phyloP scores from a whole-genome alignment of 1,284 basidiomycete genomes.

The Athelia sp. region DNA sequence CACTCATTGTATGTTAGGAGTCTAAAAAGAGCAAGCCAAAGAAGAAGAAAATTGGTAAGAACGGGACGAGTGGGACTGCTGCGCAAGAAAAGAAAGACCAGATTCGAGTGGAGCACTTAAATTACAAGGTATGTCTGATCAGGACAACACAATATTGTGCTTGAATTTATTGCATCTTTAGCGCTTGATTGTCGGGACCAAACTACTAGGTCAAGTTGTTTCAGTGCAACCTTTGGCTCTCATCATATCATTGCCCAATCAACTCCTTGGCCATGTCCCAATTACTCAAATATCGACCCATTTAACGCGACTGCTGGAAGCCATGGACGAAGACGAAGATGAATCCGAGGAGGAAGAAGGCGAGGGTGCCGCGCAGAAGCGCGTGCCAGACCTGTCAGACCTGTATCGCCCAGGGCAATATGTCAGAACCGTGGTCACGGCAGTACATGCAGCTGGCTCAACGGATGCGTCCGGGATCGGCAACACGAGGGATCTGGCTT shows the following conservation, averaged over 20 bases:
- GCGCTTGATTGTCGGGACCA: slow-evolving; percentile 84
- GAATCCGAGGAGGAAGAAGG: slow-evolving; percentile 39
- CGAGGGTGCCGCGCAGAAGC: slow-evolving; percentile 28
- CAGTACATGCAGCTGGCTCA: slow-evolving; percentile 58
- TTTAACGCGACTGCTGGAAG: slow-evolving; percentile 70
- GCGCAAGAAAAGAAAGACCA: slow-evolving; percentile 37
- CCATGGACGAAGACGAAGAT: slow-evolving; percentile 47
- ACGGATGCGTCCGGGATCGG: slow-evolving; percentile 51
- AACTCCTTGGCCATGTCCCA: slow-evolving; percentile 92
- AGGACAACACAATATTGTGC: neutral
- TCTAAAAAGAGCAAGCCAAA: slow-evolving; percentile 38
- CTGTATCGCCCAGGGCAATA: slow-evolving; percentile 87
- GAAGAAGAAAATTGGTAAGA: slow-evolving; percentile 44
- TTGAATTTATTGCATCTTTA: slow-evolving; percentile 25
- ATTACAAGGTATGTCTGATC: slow-evolving; percentile 73
- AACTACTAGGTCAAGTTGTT: slow-evolving; percentile 82
- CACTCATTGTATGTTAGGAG: slow-evolving; percentile 21
- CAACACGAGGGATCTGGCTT: slow-evolving; percentile 59
- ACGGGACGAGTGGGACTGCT: slow-evolving; percentile 16
- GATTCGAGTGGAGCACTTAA: slow-evolving; percentile 84
- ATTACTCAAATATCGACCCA: slow-evolving; percentile 91
- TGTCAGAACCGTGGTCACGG: slow-evolving; percentile 74
- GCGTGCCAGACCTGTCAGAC: slow-evolving; percentile 64
- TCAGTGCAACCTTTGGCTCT: slow-evolving; percentile 88
- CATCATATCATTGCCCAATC: slow-evolving; percentile 91